phyloP scores from a whole-genome alignment of 2,329 filamentous ascomycete genomes.

The Fusarium sp. region DNA sequence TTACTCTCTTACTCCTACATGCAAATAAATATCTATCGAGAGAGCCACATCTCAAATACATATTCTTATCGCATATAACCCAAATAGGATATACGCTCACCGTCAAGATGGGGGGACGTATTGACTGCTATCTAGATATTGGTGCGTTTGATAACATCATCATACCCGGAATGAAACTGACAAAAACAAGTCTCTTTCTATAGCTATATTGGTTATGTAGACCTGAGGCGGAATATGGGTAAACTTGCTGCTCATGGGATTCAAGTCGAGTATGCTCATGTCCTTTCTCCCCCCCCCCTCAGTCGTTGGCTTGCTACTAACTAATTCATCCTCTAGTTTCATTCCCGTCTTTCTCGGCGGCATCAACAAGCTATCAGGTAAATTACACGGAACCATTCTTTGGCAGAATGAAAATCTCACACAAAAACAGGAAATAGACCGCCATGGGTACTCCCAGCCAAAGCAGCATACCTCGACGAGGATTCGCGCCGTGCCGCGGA shows the following conservation, averaged over 20 bases:
- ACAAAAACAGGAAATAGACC: conserved; percentile 71
- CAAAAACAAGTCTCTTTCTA: conserved; percentile 69
- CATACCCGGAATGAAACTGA: background rate
- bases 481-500: conserved; percentile 54
- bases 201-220: conserved; percentile 64
- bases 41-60: conserved; percentile 1
- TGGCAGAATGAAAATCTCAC: conserved; percentile 5
- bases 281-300: accelerated
- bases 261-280: conserved; percentile 67
- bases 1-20: background rate
- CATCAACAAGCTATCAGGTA: conserved; percentile 68
- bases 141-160: conserved; percentile 54
- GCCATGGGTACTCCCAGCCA: conserved; percentile 75
- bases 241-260: conserved; percentile 66
- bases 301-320: background rate
- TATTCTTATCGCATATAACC: background rate
- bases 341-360: conserved; percentile 77
- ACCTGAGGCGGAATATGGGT: conserved; percentile 65
- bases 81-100: background rate
- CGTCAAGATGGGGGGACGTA: conserved; percentile 64
- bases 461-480: conserved; percentile 64
- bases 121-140: conserved; percentile 73
- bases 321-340: conserved; percentile 57
- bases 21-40: background rate
- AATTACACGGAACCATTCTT: background rate